Base-by-base conservation (phyloP, 2,329 filamentous ascomycete species). In the Atkinsonella texensis region DNA sequence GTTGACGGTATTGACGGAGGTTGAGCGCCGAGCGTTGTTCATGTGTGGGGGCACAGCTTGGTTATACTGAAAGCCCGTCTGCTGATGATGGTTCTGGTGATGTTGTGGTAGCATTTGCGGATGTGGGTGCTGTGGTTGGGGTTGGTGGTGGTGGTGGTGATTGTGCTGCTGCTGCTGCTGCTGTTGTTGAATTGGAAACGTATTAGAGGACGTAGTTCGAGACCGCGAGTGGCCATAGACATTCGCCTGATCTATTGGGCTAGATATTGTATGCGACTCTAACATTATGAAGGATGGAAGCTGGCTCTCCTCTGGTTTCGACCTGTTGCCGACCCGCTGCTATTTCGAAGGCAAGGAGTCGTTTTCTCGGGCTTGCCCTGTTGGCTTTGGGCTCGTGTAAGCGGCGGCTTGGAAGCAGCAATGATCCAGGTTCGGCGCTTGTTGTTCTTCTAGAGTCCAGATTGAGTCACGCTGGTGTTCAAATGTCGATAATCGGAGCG, bases 1-100 rank as follows among this genome's bases (percentile, higher is more conserved):
- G 62, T 81, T 85, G 28, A 28, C 28, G 28, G 28, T 28, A 28
- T 87, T 74, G 68, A 89, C 69, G 67, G 84, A 69, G 67, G 88
- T 71, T 65, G 83, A 75, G 58, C 78, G 75, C 55, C 78, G 75
- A 49, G 68, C 71, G 59, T 54, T 42, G 18, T 52, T 41, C 33
- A 50, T 44, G 44, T 49, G 51, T 9, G 51, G 31, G 46, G 53
- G 50, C 23, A 54, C 17, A 15, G 45, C 48, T 40, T 55, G 53
- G 2, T 48, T 28, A 18, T 53, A 51, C 40, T 56, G 56, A 20
- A 51, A 42, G 40, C 41, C 40, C 9, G 50, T 20, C 9, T 32
- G 43, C 20, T 56, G 54, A 15, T 53, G 51, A 15, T 77, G 71
- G 52, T 64, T 65, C 9, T 58, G 57, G 50, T 60, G 62, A 46